phyloP scores from a whole-genome alignment of 176 grass and related monocot species.

The Oryza glaberrima region DNA sequence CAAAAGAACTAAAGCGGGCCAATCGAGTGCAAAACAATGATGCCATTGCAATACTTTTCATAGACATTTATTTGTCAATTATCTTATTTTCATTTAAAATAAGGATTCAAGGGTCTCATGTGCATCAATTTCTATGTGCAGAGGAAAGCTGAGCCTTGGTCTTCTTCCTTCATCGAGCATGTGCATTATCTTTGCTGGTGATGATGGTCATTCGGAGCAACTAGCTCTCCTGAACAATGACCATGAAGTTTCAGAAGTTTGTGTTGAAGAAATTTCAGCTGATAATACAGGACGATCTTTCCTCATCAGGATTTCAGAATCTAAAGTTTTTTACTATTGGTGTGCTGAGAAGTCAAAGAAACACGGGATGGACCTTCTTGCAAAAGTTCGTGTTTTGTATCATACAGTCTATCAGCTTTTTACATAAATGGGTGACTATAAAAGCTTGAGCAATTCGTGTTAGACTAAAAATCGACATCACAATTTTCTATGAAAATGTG shows the following conservation, averaged over 20 bases:
- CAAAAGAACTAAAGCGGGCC: neutral
- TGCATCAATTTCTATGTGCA: constrained; percentile 46
- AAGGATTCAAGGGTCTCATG: constrained; percentile 39
- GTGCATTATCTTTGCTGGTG: constrained; percentile 66
- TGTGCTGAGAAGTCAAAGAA: constrained; percentile 83
- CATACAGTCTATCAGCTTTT: neutral
- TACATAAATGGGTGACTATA: constrained; percentile 10
- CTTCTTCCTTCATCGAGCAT: constrained; percentile 76
- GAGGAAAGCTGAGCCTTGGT: constrained; percentile 77
- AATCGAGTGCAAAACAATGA: neutral
- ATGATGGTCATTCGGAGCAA: constrained; percentile 73
- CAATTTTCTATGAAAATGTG: neutral
- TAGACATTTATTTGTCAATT: neutral
- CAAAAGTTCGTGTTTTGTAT: constrained; percentile 59
- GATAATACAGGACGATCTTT: constrained; percentile 88
- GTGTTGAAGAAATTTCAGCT: constrained; percentile 79
- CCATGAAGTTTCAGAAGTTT: constrained; percentile 46
- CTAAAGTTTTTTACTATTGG: constrained; percentile 87
- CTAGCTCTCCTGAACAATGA: constrained; percentile 54
- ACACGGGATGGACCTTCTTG: constrained; percentile 73
- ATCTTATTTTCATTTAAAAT: neutral
- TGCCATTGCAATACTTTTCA: neutral
- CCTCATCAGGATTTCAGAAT: constrained; percentile 57
- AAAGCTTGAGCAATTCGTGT: constrained; percentile 4
- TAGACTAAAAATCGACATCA: neutral